These are phyloP conservation scores for Salmacisia buchloeana DNA, from an alignment of 1,284 basidiomycete species.

Conservation along the genomic window DNA sequence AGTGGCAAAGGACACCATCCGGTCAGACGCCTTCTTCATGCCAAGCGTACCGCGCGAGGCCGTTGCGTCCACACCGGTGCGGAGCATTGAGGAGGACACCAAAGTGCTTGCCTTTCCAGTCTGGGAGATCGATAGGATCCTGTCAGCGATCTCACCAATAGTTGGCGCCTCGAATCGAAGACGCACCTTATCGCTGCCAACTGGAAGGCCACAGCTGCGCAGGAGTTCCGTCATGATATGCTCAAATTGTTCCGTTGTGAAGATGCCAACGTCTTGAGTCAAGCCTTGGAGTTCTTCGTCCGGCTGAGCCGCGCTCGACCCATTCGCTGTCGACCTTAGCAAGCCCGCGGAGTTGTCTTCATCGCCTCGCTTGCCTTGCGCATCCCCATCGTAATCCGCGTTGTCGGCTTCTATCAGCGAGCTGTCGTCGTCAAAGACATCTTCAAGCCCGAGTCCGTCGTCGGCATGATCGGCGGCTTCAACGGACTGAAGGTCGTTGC, in stretches of 20 bases:
- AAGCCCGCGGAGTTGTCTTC: too few relatives aligned
- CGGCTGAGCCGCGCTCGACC: neutral
- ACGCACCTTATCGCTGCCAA: slow-evolving; percentile 49
- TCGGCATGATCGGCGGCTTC: too few relatives aligned
- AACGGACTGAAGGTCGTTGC: too few relatives aligned
- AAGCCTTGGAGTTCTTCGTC: slow-evolving; percentile 21
- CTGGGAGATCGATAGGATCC: slow-evolving; percentile 14
- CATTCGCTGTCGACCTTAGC: neutral
- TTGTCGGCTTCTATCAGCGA: too few relatives aligned
- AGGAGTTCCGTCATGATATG: slow-evolving; percentile 80
- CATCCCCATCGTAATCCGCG: too few relatives aligned
- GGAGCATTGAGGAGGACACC: slow-evolving; percentile 34
- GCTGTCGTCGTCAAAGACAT: too few relatives aligned
- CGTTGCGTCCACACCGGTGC: slow-evolving; percentile 56
- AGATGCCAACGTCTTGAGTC: slow-evolving; percentile 77
- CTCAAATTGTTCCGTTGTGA: slow-evolving; percentile 78
- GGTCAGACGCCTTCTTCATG: slow-evolving; percentile 71
- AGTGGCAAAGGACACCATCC: slow-evolving; percentile 71
- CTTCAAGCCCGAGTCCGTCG: too few relatives aligned
- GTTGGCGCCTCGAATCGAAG: too few relatives aligned
- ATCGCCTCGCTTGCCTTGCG: too few relatives aligned
- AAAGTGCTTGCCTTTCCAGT: slow-evolving; percentile 37
- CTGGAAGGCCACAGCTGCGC: slow-evolving; percentile 69
- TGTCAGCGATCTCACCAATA: slow-evolving; percentile 17
- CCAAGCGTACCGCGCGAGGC: slow-evolving; percentile 63